These are phyloP conservation scores for Sporothrix schenckii DNA, from an alignment of 2,329 filamentous ascomycete species.

Conservation along the genomic window DNA sequence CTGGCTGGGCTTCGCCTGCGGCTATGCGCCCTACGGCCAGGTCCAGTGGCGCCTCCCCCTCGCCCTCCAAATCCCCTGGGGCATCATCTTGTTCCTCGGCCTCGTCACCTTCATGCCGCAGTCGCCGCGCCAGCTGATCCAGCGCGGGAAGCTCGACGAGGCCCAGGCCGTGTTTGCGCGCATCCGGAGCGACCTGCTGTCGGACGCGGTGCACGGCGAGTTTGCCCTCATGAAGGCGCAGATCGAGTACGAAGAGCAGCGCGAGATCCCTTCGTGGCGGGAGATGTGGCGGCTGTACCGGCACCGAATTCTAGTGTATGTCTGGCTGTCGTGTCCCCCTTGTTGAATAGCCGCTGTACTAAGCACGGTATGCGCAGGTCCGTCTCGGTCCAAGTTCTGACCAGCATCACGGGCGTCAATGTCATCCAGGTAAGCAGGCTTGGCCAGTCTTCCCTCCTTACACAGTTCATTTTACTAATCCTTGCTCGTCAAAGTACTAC, in stretches of 20 bases:
- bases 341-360: slow-evolving; percentile 32
- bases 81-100: slow-evolving; percentile 57
- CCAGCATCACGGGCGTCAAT: slow-evolving; percentile 59
- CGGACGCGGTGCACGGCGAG: slow-evolving; percentile 51
- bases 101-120: slow-evolving; percentile 59
- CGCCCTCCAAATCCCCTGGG: slow-evolving; percentile 59
- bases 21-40: slow-evolving; percentile 56
- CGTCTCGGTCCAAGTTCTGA: slow-evolving; percentile 62
- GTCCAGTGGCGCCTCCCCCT: slow-evolving; percentile 60
- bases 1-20: slow-evolving; percentile 60
- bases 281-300: slow-evolving; percentile 58
- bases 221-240: slow-evolving; percentile 58
- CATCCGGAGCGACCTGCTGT: slow-evolving; percentile 52
- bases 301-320: slow-evolving; percentile 53
- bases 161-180: slow-evolving; percentile 53
- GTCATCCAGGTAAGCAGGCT: slow-evolving; percentile 48
- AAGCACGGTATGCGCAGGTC: slow-evolving; percentile 40
- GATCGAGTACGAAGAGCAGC: slow-evolving; percentile 60
- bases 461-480: background rate
- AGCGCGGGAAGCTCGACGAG: slow-evolving; percentile 52
- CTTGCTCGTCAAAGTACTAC: slow-evolving; percentile 13
- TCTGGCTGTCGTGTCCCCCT: background rate
- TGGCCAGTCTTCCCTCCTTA: background rate
- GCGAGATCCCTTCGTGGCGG: slow-evolving; percentile 55
- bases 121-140: slow-evolving; percentile 57